Evolutionary conservation across 352 stramenopile genomes (phyloP).

Genomic region (Blastocystis sp.): DNA sequence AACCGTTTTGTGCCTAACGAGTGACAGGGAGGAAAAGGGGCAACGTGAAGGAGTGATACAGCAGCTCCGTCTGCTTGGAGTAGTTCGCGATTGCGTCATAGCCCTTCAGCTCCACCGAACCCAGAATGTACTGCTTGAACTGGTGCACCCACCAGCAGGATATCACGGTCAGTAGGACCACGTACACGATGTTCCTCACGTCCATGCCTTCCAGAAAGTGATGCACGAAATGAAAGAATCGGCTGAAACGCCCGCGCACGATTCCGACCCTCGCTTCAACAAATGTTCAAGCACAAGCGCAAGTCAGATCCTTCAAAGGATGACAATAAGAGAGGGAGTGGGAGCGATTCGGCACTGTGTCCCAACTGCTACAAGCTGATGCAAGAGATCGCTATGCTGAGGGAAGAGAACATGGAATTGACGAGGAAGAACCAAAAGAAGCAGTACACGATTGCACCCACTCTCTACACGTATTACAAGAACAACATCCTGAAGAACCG

Average conservation of each 20-base stretch:
- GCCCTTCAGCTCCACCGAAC: background rate
- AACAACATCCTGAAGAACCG: constrained; percentile 15
- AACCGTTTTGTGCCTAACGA: background rate
- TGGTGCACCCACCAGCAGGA: background rate
- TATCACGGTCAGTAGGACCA: constrained; percentile 9
- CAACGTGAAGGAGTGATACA: background rate
- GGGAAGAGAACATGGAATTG: constrained; percentile 39
- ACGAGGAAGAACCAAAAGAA: constrained; percentile 23
- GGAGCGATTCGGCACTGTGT: background rate
- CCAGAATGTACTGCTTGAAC: constrained; percentile 16
- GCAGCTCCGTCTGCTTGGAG: background rate
- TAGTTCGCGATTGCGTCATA: background rate
- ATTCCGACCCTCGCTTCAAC: background rate
- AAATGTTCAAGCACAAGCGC: background rate
- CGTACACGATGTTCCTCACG: background rate
- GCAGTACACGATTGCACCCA: constrained; percentile 65
- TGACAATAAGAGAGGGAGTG: background rate
- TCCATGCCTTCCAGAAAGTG: background rate
- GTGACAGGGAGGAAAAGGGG: background rate
- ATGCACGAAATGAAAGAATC: background rate
- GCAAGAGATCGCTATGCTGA: constrained; percentile 48
- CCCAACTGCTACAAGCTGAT: constrained; percentile 58
- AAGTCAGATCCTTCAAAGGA: background rate
- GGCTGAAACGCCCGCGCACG: background rate
- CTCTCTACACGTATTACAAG: constrained; percentile 65